These are phyloP conservation scores for Debaryomyces sp. DNA, from an alignment of 1,139 yeast species.

Conservation along the genomic window DNA sequence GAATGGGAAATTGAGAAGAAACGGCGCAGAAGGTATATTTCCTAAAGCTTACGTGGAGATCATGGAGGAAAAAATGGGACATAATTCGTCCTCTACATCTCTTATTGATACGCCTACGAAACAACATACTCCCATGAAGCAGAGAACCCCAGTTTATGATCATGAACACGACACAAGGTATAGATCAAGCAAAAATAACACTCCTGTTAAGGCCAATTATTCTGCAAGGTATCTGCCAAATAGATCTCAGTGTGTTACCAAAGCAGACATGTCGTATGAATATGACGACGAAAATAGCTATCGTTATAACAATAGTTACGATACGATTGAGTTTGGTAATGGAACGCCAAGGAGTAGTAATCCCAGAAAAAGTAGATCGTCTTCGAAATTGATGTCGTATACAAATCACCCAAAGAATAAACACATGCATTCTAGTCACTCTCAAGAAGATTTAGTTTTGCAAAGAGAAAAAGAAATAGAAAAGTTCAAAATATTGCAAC, in stretches of 20 bases:
- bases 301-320: slow-evolving; percentile 31
- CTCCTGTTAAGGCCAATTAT: slow-evolving; percentile 18
- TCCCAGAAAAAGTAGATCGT: slow-evolving; percentile 21
- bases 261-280: slow-evolving; percentile 24
- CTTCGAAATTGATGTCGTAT: slow-evolving; percentile 21
- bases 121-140: slow-evolving; percentile 23
- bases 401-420: slow-evolving; percentile 25
- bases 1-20: slow-evolving; percentile 80
- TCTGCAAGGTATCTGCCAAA: slow-evolving; percentile 20
- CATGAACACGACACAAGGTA: slow-evolving; percentile 13
- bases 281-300: slow-evolving; percentile 21
- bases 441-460: slow-evolving; percentile 19
- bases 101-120: slow-evolving; percentile 19
- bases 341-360: slow-evolving; percentile 11
- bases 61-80: slow-evolving; percentile 32
- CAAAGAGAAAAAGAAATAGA: slow-evolving; percentile 37
- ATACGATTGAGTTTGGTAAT: slow-evolving; percentile 17
- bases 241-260: slow-evolving; percentile 16
- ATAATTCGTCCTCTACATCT: slow-evolving; percentile 19
- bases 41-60: slow-evolving; percentile 85
- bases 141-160: slow-evolving; percentile 23
- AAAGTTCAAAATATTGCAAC: slow-evolving; percentile 32
- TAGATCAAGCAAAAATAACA: slow-evolving; percentile 16
- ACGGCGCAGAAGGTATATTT: slow-evolving; percentile 81
- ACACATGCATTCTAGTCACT: slow-evolving; percentile 16